Conservation (phyloP, 257 asterid genomes). For the Ehretia macrophylla region DNA sequence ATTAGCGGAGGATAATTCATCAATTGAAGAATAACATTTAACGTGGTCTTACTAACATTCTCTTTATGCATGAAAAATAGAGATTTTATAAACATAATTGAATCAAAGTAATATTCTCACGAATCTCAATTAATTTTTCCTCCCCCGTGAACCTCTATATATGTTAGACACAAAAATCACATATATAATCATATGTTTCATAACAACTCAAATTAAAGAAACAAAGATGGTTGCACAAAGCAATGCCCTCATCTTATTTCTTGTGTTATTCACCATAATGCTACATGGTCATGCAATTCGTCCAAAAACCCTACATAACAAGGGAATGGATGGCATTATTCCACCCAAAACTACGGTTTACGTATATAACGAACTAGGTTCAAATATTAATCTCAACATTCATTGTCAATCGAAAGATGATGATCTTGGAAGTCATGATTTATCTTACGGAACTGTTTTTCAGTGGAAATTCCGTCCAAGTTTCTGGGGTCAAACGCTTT, state of each 20-base stretch:
- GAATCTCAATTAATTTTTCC: background rate
- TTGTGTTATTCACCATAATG: background rate
- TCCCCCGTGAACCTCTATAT: background rate
- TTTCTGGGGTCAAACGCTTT: constrained; percentile 1
- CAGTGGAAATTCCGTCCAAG: constrained; percentile 10
- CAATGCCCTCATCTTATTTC: background rate
- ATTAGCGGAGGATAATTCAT: background rate
- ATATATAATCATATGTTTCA: background rate
- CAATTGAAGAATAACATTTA: background rate
- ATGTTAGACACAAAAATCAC: background rate
- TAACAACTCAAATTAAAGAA: too few species aligned
- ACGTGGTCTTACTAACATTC: background rate
- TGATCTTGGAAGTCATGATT: constrained; percentile 3
- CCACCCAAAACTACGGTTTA: background rate
- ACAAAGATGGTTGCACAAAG: background rate
- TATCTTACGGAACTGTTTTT: background rate
- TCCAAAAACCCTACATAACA: background rate
- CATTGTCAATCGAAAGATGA: constrained; percentile 7
- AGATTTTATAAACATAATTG: background rate
- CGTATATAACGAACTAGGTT: constrained; percentile 7
- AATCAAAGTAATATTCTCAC: background rate
- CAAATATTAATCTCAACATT: background rate
- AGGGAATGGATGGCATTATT: background rate
- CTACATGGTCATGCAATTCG: background rate
- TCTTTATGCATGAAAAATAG: too few species aligned